phyloP scores from a whole-genome alignment of 345 rosid genomes.

The Lepidium africanum region DNA sequence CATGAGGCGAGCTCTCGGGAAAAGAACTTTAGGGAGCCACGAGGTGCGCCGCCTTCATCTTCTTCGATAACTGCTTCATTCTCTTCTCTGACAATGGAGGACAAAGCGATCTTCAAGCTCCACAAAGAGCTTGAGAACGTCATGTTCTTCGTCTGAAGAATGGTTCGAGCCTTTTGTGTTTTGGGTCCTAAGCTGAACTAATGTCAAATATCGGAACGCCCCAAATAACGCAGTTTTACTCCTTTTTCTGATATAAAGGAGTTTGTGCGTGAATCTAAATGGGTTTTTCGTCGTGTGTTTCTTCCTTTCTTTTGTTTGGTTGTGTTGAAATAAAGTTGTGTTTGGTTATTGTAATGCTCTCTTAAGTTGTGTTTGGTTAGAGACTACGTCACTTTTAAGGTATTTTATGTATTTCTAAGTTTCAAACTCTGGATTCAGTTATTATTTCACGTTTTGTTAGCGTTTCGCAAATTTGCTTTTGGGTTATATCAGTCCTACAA shows the following conservation, averaged over 20 bases:
- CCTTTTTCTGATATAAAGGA: conserved; percentile 34
- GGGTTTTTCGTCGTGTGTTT: conserved; percentile 15
- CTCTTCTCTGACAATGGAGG: conserved; percentile 34
- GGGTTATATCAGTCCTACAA: too few relatives aligned
- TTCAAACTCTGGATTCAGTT: background rate
- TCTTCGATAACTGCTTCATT: conserved; percentile 33
- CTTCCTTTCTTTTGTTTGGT: background rate
- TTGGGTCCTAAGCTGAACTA: conserved; percentile 15
- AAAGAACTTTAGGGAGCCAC: background rate
- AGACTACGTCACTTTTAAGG: background rate
- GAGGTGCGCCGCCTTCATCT: conserved; percentile 34
- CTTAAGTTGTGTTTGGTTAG: background rate
- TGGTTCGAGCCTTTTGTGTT: conserved; percentile 31
- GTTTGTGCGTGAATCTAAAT: conserved; percentile 76
- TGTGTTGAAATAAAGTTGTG: background rate
- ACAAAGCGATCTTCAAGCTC: conserved; percentile 43
- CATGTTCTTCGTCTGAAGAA: conserved; percentile 65
- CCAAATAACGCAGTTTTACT: conserved; percentile 29
- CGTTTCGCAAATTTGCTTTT: background rate
- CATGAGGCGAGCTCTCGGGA: conserved; percentile 43
- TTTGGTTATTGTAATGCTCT: conserved; percentile 14
- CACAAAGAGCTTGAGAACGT: conserved; percentile 52
- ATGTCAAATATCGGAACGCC: conserved; percentile 19
- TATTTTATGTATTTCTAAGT: background rate
- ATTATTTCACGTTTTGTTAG: background rate